Evolutionary conservation across 2,329 filamentous ascomycete genomes (phyloP), one percentile per base, ranked within the genome.

Genomic region (Scopulariopsis brevicaulis): DNA sequence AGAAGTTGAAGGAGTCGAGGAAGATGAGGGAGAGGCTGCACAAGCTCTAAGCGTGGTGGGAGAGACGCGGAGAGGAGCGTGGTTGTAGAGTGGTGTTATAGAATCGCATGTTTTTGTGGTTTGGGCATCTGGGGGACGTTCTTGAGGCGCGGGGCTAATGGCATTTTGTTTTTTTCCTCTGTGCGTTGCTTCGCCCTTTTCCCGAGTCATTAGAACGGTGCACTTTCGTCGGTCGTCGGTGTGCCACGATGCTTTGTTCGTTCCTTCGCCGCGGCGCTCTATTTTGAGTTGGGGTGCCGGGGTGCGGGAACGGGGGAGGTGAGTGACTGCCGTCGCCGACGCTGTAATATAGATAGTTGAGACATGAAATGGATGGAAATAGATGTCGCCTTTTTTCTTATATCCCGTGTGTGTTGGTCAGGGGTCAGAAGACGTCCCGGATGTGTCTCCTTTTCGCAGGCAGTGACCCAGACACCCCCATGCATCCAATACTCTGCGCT

Each of bases 1-100:
- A 99, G 84, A 79, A 97, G 65, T 91, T 96, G 89, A 89, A 87
- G 80, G 83, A 85, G 73, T 96, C 93, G 68, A 84, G 93, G 71
- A 93, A 90, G 70, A 73, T 91, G 77, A 86, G 93, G 70, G 85
- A 91, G 70, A 96, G 92, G 77, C 78, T 94, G 67, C 90, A 88
- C 67, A 82, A 85, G 68, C 76, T 81, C 62, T 83, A 77, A 73
- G 61, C 53, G 56, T 20, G 25, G 46, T 48, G 37, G 28, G 32
- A 20, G 53, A 25, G 66, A 69, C 12, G 62, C 58, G 14, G n/a
- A n/a, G 40, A 46, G 40, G 40, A 46, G 18, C 4, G n/a, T 1
- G 40, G 37, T 14, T 3, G 11, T 14, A 43, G 37, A 18, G 40
- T 7, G n/a, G 40, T 46, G 40, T 46, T 46, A n/a, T 46, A 46